Base-by-base conservation (phyloP, 768 basidiomycete genomes). In the Pleurotus salmoneostramineus region DNA sequence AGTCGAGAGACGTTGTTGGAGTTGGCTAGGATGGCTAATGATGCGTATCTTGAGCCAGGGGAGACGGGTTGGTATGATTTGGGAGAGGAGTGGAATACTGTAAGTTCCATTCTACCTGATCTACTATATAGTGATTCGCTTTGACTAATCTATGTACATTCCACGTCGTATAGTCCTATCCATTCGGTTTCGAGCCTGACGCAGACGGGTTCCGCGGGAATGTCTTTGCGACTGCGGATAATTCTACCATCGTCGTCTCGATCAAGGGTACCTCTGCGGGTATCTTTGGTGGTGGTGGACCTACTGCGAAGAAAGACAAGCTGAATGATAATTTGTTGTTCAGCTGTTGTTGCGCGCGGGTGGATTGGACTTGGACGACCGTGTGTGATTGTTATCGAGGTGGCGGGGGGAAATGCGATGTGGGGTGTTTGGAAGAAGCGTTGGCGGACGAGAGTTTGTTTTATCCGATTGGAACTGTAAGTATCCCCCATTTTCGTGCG, bases 241-340 rank as follows among this genome's bases (percentile, higher is more conserved):
- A 98, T 68, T 77, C 80, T 40, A 95, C 92, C 0, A 80, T 98
- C 42, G 81, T 96, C 32, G 77, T 98, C 37, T 83, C 93, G 27
- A 89, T 98, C 78, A 98, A 98, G 70, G 96, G 96, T 35, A 97
- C 95, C 0, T 91, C 91, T n/a, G 84, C 91, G 0, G 83, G 82
- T 2, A 50, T 85, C 7, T 81, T 93, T 52, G 83, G 91, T 1
- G 82, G 87, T 15, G 86, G 85, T 0, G 93, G 93, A 0, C 86
- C 88, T 11, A 98, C 96, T n/a, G 79, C 79, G 2, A 87, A 84
- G 75, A 96, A 94, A 66, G 96, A 98, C 76, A 95, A 90, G 72
- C 68, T 91, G 56, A 98, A 98, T 74, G 95, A 98, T 69, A 98
- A 95, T 63, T 70, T 97, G 5, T 72, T 98, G 58, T 96, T 96